Evolutionary conservation across 352 stramenopile species (phyloP), one percentile per base, ranked within the genome.

Genomic region (Phytopythium ostracodes): DNA sequence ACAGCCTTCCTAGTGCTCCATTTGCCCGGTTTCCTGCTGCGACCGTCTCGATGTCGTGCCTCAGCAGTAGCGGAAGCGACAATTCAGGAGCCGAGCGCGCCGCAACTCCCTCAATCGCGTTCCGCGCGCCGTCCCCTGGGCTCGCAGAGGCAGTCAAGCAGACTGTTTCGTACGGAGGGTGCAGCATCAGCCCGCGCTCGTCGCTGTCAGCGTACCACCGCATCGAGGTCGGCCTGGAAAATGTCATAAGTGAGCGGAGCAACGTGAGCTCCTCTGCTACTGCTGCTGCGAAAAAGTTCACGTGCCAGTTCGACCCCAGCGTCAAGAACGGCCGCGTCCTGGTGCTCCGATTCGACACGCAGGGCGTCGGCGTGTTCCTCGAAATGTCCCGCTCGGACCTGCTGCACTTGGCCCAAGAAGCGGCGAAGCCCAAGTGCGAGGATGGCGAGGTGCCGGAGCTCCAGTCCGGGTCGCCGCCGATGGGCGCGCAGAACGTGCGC

Each of bases 341-440:
- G n/a, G 72, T 87, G 56, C 65, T 88, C 20, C 70, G 73, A 5
- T 91, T 91, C 56, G 78, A 88, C 60, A 51, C 60, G 36, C 60
- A 82, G 6, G 75, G 81, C 7, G 71, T 86, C 22, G 73, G 75
- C 15, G 76, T 71, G 46, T 76, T 88, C 46, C 72, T 81, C 38
- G 64, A 81, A 47, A 78, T 91, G 66, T 78, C 72, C n/a, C 73
- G 81, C 0, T 33, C 80, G 12, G 77, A 87, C 31, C 71, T 91
- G 24, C 66, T 91, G 59, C 72, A 71, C 24, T 73, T 88, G 71
- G 78, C 79, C 7, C 67, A 86, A 53, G 73, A 87, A 40, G 81
- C 75, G 0, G 79, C 79, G 1, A 63, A 65, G 64, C 53, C 57
- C 20, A 67, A 65, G 46, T 44, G 61, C 24, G 62, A 71, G 15